Evolutionary conservation across 352 stramenopile genomes (phyloP), one percentile per base, ranked within the genome.

Genomic region (Pythium scleroteichum): DNA sequence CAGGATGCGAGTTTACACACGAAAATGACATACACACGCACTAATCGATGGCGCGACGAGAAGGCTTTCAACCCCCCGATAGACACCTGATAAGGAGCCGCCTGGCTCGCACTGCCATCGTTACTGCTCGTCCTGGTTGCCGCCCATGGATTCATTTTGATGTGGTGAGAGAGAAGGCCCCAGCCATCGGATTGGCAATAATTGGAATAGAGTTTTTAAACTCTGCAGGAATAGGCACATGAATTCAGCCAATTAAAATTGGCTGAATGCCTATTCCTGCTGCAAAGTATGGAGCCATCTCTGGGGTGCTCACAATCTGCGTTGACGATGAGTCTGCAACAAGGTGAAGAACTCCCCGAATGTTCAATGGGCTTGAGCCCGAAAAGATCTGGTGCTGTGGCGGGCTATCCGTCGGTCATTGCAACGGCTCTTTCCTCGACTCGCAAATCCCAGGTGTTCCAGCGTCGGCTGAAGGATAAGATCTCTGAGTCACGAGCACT

Each of bases 401-500:
- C 32, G 35, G 0, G 29, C 26, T 13, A n/a, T 35, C 19, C 2
- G 14, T 9, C 19, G 16, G 17, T 52, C 42, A n/a, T n/a, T 17
- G 29, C 42, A 24, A 27, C 50, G 10, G 10, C 10, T 35, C 29
- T 10, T 8, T 48, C 49, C 0, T 60, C 64, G 5, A 33, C 62
- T 3, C 65, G 65, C 42, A 72, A 72, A 44, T 66, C 59, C 3
- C 65, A 68, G 42, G 53, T 72, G 3, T 68, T 91, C 52, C 78
- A 88, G 41, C 76, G 82, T 3, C 77, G 75, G 12, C 68, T 91
- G 23, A 80, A 80, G 48, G 68, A 74, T 13, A 82, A 82, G 47
- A 79, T 91, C 50, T 82, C 68, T 32, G 82, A 91, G 62, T 89
- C 79, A 12, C 74, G 82, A 44, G 87, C 87, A 67, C 71, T 91